These are phyloP conservation scores for Cyberlindnera suaveolens DNA, from an alignment of 805 yeast genomes.

Conservation along the genomic window DNA sequence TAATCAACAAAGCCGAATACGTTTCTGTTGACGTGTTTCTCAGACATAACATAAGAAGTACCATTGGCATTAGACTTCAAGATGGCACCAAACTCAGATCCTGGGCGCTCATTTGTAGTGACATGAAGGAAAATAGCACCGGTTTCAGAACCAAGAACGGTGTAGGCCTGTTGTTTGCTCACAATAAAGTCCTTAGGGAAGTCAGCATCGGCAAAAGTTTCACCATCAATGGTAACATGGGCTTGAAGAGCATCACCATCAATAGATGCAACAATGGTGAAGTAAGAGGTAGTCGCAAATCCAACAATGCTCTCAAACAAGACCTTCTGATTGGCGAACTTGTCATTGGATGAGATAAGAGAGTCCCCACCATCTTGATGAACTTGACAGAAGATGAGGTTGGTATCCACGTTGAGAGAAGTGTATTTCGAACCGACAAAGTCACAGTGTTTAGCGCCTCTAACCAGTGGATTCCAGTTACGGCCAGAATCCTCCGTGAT, in stretches of 20 bases:
- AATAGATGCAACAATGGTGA: constrained; percentile 62
- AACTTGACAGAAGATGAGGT: constrained; percentile 60
- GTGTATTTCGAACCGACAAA: constrained; percentile 48
- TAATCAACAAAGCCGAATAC: constrained; percentile 75
- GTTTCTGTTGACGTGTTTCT: constrained; percentile 74
- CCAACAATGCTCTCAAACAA: constrained; percentile 63
- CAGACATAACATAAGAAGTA: constrained; percentile 69
- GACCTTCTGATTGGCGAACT: constrained; percentile 23
- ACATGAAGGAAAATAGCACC: constrained; percentile 79
- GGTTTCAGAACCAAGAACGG: constrained; percentile 69
- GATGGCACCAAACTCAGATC: constrained; percentile 66
- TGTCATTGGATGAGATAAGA: constrained; percentile 24
- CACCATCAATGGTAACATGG: constrained; percentile 75
- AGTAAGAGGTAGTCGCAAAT: constrained; percentile 65
- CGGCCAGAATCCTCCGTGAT: constrained; percentile 63
- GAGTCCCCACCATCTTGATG: constrained; percentile 24
- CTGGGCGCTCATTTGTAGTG: constrained; percentile 48
- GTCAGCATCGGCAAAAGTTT: constrained; percentile 65
- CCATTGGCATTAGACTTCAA: constrained; percentile 90
- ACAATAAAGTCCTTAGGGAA: constrained; percentile 66
- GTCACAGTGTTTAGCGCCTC: constrained; percentile 53
- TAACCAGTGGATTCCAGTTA: constrained; percentile 46
- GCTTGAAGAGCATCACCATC: constrained; percentile 53
- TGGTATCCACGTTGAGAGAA: constrained; percentile 32
- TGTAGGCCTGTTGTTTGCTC: constrained; percentile 65